These are phyloP conservation scores for Amylocarpus encephaloides DNA, from an alignment of 2,329 filamentous ascomycete species.

Conservation along the genomic window DNA sequence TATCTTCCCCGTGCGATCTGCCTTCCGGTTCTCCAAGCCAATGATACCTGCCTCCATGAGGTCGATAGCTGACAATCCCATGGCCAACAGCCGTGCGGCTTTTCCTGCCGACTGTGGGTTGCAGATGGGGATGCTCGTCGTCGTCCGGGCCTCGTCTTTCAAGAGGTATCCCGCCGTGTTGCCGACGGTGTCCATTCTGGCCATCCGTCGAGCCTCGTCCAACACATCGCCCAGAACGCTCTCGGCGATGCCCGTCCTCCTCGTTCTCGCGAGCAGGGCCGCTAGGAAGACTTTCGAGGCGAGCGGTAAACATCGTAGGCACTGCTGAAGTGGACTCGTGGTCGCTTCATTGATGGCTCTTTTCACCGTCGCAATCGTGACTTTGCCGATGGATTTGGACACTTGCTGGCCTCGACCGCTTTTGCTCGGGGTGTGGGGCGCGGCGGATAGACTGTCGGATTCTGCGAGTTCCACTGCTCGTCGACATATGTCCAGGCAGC, in stretches of 20 bases:
- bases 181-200: constrained; percentile 51
- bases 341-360: constrained; percentile 93
- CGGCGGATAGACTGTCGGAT: constrained; percentile 46
- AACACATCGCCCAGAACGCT: constrained; percentile 83
- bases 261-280: constrained; percentile 69
- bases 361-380: constrained; percentile 91
- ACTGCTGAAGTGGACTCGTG: constrained; percentile 84
- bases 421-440: constrained; percentile 58
- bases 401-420: constrained; percentile 31
- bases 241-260: constrained; percentile 79
- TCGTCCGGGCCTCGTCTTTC: constrained; percentile 22
- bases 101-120: constrained; percentile 11
- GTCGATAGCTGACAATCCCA: constrained; percentile 71
- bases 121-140: constrained; percentile 24
- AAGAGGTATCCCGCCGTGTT: constrained; percentile 55
- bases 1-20: constrained; percentile 83
- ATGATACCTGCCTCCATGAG: constrained; percentile 83
- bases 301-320: constrained; percentile 74
- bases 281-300: constrained; percentile 80
- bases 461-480: constrained; percentile 94
- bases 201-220: constrained; percentile 73
- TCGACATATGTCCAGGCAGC: constrained; percentile 90
- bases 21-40: constrained; percentile 71
- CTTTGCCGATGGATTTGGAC: constrained; percentile 42
- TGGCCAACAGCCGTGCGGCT: constrained; percentile 45